phyloP scores from a whole-genome alignment of 345 rosid species.

The Crucihimalaya himalaica region DNA sequence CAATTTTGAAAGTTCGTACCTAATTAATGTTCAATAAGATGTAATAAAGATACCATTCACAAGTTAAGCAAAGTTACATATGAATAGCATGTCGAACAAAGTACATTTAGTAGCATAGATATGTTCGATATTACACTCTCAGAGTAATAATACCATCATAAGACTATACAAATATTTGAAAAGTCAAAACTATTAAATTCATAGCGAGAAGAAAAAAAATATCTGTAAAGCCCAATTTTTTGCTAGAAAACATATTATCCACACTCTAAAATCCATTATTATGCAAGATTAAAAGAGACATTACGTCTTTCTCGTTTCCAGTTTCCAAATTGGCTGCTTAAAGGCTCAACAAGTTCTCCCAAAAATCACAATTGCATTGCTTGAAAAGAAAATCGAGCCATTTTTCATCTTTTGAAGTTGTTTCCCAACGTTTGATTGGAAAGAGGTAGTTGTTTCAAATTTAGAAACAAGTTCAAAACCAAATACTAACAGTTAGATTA shows the following conservation, averaged over 20 bases:
- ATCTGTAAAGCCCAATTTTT: conserved; percentile 7
- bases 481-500: conserved; percentile 42
- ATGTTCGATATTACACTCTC: neutral
- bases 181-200: conserved; percentile 28
- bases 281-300: conserved; percentile 14
- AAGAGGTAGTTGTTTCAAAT: conserved; percentile 18
- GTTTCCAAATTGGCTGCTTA: conserved; percentile 48
- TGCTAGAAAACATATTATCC: conserved; percentile 22
- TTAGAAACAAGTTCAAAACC: conserved; percentile 34
- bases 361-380: conserved; percentile 10
- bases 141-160: conserved; percentile 2
- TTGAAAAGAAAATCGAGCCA: conserved; percentile 27
- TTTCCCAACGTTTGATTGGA: conserved; percentile 27
- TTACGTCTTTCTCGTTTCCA: conserved; percentile 48
- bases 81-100: conserved; percentile 7
- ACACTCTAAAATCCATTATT: neutral
- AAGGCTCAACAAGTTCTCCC: conserved; percentile 54
- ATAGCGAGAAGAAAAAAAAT: conserved; percentile 22
- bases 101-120: neutral
- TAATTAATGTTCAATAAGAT: neutral
- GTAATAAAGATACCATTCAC: neutral
- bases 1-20: neutral
- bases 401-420: conserved; percentile 32
- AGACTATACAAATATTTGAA: no score
- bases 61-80: conserved; percentile 9